Percentiles rank a stretch among this genome's conserved stretches.
These are phyloP conservation scores for Cordyceps javanica DNA, from an alignment of 2,329 filamentous ascomycete species.

Conservation along the genomic window DNA sequence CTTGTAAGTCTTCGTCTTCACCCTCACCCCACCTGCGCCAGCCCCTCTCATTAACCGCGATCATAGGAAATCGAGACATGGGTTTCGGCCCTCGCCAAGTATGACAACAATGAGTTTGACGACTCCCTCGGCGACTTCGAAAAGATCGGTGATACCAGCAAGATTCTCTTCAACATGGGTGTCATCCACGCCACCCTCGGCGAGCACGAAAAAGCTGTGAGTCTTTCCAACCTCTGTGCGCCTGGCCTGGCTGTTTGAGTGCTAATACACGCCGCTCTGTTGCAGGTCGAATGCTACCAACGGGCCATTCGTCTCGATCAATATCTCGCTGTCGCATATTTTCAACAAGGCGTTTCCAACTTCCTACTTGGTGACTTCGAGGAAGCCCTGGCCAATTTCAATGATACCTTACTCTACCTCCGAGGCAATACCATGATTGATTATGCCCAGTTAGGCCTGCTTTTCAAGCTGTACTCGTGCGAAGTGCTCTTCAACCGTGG, in stretches of 20 bases:
- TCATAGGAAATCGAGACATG: constrained; percentile 94
- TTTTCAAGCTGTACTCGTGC: constrained; percentile 96
- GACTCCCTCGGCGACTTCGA: constrained; percentile 79
- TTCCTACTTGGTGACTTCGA: constrained; percentile 96
- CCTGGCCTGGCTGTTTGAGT: background rate
- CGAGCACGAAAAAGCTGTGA: constrained; percentile 89
- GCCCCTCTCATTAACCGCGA: background rate
- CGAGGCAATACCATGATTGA: constrained; percentile 96
- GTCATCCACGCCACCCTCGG: constrained; percentile 96
- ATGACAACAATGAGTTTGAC: constrained; percentile 97
- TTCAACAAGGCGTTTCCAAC: constrained; percentile 97
- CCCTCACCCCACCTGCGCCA: background rate
- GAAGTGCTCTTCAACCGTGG: constrained; percentile 97
- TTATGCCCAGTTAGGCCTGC: constrained; percentile 89
- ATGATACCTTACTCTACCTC: constrained; percentile 91
- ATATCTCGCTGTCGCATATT: constrained; percentile 95
- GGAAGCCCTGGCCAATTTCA: constrained; percentile 96
- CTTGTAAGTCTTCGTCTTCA: constrained; percentile 38
- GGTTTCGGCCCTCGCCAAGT: constrained; percentile 83
- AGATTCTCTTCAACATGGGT: constrained; percentile 97
- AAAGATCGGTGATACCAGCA: constrained; percentile 87
- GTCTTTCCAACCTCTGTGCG: constrained; percentile 33
- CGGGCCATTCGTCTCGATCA: constrained; percentile 84
- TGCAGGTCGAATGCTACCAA: constrained; percentile 88
- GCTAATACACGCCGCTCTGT: constrained; percentile 6